Evolutionary conservation across 495 filamentous ascomycete species (phyloP), one percentile per base, ranked within the genome.

Genomic region (Aspergillus homomorphus): DNA sequence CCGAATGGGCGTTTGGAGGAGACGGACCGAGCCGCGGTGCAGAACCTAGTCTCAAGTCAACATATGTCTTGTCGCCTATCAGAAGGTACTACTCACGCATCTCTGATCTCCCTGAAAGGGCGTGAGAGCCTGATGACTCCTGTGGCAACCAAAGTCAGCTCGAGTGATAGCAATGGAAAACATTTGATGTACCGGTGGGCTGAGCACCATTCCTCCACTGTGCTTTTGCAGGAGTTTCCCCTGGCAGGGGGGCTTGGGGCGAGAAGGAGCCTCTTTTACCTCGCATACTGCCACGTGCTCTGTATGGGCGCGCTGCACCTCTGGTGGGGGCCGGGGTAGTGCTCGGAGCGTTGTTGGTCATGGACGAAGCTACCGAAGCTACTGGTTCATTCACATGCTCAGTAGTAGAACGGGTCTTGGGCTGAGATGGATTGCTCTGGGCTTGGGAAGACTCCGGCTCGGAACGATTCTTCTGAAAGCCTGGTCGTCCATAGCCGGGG

Each of bases 141-240:
- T 67, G 30, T 30, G 33, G 12, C 41, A 19, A 1, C 16, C 22
- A 19, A 5, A 0, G 18, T 60, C 9, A 61, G 51, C 22, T 28
- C 19, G 33, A 45, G 1, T 23, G 18, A 56, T 3, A 23, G 48
- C 15, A 38, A 2, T 21, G 15, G 20, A 30, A 24, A 10, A 50
- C n/a, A 14, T 3, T 26, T 16, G 18, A 28, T 63, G 58, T 18
- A 70, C 68, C 63, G 21, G 56, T 30, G 30, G 63, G 59, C 2
- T 63, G 51, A 16, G 2, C 1, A 15, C 66, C 62, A 44, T 53
- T 44, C 50, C 63, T 63, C 63, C 62, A 70, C 30, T 60, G 64
- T n/a, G 63, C 51, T 30, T 70, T 68, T 21, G 64, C 55, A 58
- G 60, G 60, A 21, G 67, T 62, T 21, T 67, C 62, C 14, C 42